A percentile compares a stretch with the other conserved stretches of the same genome.
Evolutionary conservation across 2,329 filamentous ascomycete species (phyloP).

Genomic region (Colletotrichum magnum): DNA sequence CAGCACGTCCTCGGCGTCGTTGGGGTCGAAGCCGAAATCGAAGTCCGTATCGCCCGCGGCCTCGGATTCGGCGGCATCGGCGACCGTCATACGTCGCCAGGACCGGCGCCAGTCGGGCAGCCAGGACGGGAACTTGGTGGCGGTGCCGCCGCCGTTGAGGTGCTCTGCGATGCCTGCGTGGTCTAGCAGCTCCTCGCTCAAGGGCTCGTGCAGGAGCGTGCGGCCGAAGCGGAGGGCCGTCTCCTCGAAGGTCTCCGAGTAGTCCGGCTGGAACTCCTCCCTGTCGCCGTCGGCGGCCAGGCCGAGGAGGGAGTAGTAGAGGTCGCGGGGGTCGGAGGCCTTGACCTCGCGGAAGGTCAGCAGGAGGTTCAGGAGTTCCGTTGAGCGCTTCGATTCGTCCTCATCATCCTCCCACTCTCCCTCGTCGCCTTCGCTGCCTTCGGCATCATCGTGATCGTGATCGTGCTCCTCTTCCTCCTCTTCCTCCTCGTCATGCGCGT

Average conservation of each 20-base stretch:
- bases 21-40: constrained; percentile 37
- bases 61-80: constrained; percentile 37
- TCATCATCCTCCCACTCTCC: constrained; percentile 24
- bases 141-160: constrained; percentile 23
- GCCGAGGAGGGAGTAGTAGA: constrained; percentile 37
- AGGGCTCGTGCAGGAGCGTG: constrained; percentile 37
- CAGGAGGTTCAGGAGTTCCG: constrained; percentile 36
- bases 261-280: constrained; percentile 37
- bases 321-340: constrained; percentile 38
- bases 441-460: not conserved
- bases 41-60: constrained; percentile 39
- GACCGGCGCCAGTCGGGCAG: constrained; percentile 37
- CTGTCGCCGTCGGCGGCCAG: constrained; percentile 39
- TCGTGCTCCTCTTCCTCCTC: constrained; percentile 14
- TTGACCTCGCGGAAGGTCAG: constrained; percentile 41
- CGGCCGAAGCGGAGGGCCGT: constrained; percentile 37
- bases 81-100: constrained; percentile 39
- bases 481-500: constrained; percentile 4
- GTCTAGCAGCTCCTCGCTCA: constrained; percentile 39
- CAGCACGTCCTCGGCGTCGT: constrained; percentile 30
- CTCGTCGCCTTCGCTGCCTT: constrained; percentile 2
- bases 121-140: constrained; percentile 34
- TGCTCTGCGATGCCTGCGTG: constrained; percentile 29
- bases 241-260: constrained; percentile 34
- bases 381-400: constrained; percentile 22